phyloP scores from a whole-genome alignment of 106 monocot genomes.

The Allium cepa region DNA sequence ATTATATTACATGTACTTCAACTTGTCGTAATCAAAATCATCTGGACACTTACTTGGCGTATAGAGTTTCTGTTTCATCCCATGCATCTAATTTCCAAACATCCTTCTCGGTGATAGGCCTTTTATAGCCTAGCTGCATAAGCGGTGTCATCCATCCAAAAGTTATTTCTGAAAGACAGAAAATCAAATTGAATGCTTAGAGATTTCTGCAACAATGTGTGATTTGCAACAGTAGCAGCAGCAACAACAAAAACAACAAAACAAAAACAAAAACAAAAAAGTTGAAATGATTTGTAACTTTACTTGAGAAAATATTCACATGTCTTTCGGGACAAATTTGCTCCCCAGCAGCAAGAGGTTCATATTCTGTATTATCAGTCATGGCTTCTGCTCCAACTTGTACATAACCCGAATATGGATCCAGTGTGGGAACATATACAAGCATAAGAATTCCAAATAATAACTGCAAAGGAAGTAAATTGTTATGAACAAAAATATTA shows the following conservation, averaged over 20 bases:
- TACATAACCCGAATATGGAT: conserved; percentile 71
- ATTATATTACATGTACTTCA: neutral
- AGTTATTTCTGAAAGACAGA: conserved; percentile 43
- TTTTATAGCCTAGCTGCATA: conserved; percentile 80
- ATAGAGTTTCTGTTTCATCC: conserved; percentile 88
- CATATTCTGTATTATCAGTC: conserved; percentile 55
- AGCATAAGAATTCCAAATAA: conserved; percentile 75
- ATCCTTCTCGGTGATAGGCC: conserved; percentile 94
- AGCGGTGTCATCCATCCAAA: conserved; percentile 96
- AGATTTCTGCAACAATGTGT: no score
- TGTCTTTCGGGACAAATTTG: conserved; percentile 85
- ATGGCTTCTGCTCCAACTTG: conserved; percentile 37
- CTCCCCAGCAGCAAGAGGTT: conserved; percentile 73
- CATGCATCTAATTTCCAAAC: conserved; percentile 96
- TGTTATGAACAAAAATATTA: neutral
- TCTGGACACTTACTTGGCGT: conserved; percentile 35
- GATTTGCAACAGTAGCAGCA: no score
- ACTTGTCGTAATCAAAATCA: neutral
- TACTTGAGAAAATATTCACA: conserved; percentile 76
- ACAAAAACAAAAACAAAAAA: no score
- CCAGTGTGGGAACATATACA: conserved; percentile 68
- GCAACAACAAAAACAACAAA: no score
- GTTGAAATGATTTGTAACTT: conserved; percentile 14
- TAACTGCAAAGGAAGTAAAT: conserved; percentile 30
- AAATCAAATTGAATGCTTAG: no score